phyloP scores from a whole-genome alignment of 2,329 filamentous ascomycete species.

The Talaromyces sp. region DNA sequence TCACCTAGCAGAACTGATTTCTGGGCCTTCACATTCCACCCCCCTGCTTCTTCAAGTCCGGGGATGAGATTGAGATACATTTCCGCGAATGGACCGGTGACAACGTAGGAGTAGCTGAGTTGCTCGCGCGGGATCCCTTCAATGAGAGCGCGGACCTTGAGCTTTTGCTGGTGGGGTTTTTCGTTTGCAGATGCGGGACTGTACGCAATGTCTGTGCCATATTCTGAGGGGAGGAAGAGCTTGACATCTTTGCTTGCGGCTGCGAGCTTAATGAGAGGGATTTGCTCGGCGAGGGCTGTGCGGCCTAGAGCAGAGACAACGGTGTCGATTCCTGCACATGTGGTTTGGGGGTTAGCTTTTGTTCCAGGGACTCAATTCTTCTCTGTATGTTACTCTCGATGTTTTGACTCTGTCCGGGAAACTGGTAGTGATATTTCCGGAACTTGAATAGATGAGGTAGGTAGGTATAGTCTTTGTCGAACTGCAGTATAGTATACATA shows the following conservation, averaged over 20 bases:
- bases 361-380: no score
- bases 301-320: slow-evolving; percentile 68
- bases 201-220: slow-evolving; percentile 68
- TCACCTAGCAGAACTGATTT: slow-evolving; percentile 65
- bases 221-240: slow-evolving; percentile 70
- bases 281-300: slow-evolving; percentile 63
- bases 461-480: no score
- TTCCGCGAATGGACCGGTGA: slow-evolving; percentile 71
- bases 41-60: slow-evolving; percentile 51
- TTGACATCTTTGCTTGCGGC: slow-evolving; percentile 57
- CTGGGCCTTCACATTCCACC: slow-evolving; percentile 61
- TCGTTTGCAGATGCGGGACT: slow-evolving; percentile 60
- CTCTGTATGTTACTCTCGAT: no score
- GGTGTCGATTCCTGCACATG: slow-evolving; percentile 61
- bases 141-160: slow-evolving; percentile 66
- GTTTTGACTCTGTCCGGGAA: no score
- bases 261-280: slow-evolving; percentile 63
- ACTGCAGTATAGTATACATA: no score
- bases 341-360: slow-evolving; percentile 6
- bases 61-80: slow-evolving; percentile 57
- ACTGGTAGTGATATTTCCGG: no score
- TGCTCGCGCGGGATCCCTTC: slow-evolving; percentile 53
- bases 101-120: slow-evolving; percentile 67
- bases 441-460: no score
- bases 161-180: slow-evolving; percentile 69